Conservation (phyloP, 2,329 filamentous ascomycete genomes). For the Apiospora arundinis region DNA sequence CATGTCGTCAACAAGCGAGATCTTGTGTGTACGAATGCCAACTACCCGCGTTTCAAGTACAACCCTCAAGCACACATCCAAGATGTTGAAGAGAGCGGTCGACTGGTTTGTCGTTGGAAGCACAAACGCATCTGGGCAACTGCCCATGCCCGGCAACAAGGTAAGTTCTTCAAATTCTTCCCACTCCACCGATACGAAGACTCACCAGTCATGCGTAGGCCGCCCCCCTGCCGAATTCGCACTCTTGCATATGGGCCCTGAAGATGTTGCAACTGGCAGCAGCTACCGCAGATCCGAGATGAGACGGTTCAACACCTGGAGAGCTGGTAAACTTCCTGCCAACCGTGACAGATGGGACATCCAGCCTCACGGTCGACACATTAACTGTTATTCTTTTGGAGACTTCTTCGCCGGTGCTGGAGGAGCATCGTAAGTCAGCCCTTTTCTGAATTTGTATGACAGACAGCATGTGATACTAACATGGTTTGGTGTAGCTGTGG, state of each 20-base stretch:
- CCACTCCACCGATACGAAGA: background rate
- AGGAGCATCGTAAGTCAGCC: constrained; percentile 53
- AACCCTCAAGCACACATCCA: too few relatives aligned
- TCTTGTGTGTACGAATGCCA: background rate
- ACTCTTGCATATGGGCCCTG: constrained; percentile 26
- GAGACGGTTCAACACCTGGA: background rate
- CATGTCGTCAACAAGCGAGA: constrained; percentile 19
- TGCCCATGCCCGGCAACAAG: background rate
- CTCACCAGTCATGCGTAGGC: background rate
- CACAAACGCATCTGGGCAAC: background rate
- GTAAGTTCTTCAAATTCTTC: background rate
- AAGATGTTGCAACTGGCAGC: constrained; percentile 27
- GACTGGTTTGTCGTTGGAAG: constrained; percentile 44
- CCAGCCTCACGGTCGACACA: constrained; percentile 28
- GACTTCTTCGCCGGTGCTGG: constrained; percentile 71
- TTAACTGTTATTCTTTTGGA: constrained; percentile 63
- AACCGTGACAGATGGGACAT: background rate
- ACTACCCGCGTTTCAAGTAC: background rate
- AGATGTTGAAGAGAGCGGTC: constrained; percentile 36
- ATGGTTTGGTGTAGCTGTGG: constrained; percentile 41
- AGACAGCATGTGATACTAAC: background rate
- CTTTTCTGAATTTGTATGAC: background rate
- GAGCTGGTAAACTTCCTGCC: constrained; percentile 25
- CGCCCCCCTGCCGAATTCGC: background rate
- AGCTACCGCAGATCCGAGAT: constrained; percentile 21